A percentile compares a stretch with the other conserved stretches of the same genome.
phyloP scores from a whole-genome alignment of 805 yeast species.

The Pichia kluyveri region DNA sequence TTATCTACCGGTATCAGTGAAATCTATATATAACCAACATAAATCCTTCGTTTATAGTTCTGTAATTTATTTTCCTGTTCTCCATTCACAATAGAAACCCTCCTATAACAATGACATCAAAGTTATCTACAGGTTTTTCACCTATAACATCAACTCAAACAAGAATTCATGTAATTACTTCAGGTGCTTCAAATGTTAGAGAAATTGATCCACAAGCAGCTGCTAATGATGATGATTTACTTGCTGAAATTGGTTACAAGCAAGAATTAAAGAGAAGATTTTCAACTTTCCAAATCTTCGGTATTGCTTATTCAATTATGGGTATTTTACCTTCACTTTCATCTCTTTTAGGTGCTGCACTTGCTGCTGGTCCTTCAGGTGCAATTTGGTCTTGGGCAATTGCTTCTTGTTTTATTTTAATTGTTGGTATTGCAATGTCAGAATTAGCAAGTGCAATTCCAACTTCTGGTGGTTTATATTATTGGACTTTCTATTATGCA shows the following conservation, averaged over 20 bases:
- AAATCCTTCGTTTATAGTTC: too few relatives aligned
- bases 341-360: conserved; percentile 42
- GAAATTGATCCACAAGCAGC: conserved; percentile 23
- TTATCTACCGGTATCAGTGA: too few relatives aligned
- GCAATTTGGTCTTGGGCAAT: conserved; percentile 63
- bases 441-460: conserved; percentile 61
- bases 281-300: conserved; percentile 48
- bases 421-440: conserved; percentile 51
- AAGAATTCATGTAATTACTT: conserved; percentile 11
- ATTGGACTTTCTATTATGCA: conserved; percentile 58
- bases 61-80: too few relatives aligned
- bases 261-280: conserved; percentile 56
- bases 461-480: conserved; percentile 67
- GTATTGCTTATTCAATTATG: conserved; percentile 55
- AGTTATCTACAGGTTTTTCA: background rate
- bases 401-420: conserved; percentile 34
- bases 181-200: conserved; percentile 17
- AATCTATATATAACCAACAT: too few relatives aligned
- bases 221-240: conserved; percentile 25
- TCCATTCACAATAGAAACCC: too few relatives aligned
- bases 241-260: conserved; percentile 54
- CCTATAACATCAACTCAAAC: conserved; percentile 9
- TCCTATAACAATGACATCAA: too few relatives aligned
- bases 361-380: conserved; percentile 56
- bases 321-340: conserved; percentile 60